Conservation (phyloP, 192 early-diverging fungal species). For the Entomortierella parvispora region DNA sequence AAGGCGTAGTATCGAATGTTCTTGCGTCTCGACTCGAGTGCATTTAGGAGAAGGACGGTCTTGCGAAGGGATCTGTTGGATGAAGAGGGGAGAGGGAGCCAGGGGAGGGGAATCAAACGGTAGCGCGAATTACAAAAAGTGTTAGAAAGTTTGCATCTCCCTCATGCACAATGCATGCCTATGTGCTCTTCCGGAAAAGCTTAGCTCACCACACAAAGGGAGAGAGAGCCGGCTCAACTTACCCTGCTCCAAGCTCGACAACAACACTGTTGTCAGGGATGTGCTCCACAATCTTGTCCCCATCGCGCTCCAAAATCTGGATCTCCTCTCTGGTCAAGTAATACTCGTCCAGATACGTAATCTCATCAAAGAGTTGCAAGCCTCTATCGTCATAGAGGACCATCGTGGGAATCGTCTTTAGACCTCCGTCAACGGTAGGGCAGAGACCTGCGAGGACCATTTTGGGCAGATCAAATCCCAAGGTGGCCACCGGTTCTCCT, state of each 20-base stretch:
- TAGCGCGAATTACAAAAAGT: background rate
- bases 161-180: too few relatives aligned
- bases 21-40: conserved; percentile 69
- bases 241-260: conserved; percentile 93
- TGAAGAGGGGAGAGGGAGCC: background rate
- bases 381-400: conserved; percentile 88
- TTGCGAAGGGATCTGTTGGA: conserved; percentile 82
- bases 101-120: conserved; percentile 3
- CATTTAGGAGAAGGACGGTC: conserved; percentile 82
- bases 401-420: conserved; percentile 80
- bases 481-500: background rate
- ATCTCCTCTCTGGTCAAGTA: conserved; percentile 90
- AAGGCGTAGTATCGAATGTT: conserved; percentile 88
- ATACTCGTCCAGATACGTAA: conserved; percentile 89
- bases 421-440: conserved; percentile 7
- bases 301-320: conserved; percentile 75
- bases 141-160: too few relatives aligned
- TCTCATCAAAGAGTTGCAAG: conserved; percentile 89
- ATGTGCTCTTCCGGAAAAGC: too few relatives aligned
- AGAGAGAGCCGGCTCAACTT: too few relatives aligned
- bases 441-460: conserved; percentile 42
- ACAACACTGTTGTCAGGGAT: conserved; percentile 76
- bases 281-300: conserved; percentile 68
- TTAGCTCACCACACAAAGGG: too few relatives aligned
- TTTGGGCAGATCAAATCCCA: conserved; percentile 23